Conservation (phyloP, 2,329 filamentous ascomycete species). For the Fonsecaea erecta region DNA sequence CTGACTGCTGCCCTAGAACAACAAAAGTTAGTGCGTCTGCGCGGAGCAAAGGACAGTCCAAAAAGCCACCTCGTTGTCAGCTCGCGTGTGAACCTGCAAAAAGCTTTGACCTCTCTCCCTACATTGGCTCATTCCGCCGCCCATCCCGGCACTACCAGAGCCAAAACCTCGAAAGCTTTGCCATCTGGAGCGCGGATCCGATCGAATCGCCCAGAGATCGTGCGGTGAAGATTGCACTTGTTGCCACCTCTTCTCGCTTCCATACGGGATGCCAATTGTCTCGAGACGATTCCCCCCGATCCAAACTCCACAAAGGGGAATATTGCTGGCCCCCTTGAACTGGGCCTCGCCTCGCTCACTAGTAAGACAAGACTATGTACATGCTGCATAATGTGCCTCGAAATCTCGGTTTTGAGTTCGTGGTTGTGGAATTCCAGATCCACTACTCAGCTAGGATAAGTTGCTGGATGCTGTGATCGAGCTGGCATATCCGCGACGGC, state of each 20-base stretch:
- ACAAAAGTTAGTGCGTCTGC: neutral
- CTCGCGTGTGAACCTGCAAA: neutral
- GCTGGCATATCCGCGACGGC: neutral
- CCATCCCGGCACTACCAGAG: neutral
- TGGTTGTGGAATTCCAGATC: neutral
- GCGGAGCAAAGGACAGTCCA: conserved; percentile 8
- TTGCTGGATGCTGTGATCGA: neutral
- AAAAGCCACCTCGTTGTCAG: neutral
- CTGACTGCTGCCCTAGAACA: conserved; percentile 16
- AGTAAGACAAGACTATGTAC: neutral
- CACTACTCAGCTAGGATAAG: neutral
- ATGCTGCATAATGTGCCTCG: neutral
- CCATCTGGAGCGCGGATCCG: conserved; percentile 1
- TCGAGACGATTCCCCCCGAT: neutral
- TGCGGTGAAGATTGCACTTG: neutral
- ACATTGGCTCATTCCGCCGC: neutral
- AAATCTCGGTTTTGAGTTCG: neutral
- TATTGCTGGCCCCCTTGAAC: neutral
- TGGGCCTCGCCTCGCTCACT: neutral
- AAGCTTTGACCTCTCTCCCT: neutral
- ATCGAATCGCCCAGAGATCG: neutral
- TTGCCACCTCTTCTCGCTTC: neutral
- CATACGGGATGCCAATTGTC: neutral
- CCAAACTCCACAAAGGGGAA: neutral
- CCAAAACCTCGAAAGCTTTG: neutral